Evolutionary conservation across 768 basidiomycete genomes (phyloP).

Genomic region (Mycena sanguinolenta): DNA sequence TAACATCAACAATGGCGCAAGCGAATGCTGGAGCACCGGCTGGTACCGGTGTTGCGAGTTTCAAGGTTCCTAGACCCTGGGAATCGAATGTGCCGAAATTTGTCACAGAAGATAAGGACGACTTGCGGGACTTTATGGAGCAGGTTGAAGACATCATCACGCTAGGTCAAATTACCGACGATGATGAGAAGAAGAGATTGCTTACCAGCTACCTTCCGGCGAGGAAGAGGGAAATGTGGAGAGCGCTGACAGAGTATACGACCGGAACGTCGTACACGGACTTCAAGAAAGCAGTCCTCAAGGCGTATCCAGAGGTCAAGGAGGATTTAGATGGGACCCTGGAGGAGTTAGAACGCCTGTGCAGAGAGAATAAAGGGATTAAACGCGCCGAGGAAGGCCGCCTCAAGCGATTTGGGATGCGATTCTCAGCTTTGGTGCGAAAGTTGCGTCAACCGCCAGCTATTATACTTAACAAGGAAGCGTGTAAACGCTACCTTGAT

Average conservation of each 20-base stretch:
- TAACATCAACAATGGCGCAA: not conserved
- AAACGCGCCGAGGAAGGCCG: constrained; percentile 10
- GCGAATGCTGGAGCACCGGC: not conserved
- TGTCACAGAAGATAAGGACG: constrained; percentile 10
- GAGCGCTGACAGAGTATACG: constrained; percentile 7
- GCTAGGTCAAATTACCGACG: constrained; percentile 10
- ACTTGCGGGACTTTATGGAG: constrained; percentile 26
- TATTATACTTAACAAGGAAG: constrained; percentile 26
- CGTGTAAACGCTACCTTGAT: constrained; percentile 11
- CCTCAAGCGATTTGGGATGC: constrained; percentile 17
- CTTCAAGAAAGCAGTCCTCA: constrained; percentile 16
- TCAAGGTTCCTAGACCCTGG: constrained; percentile 27
- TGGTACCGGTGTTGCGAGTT: constrained; percentile 21
- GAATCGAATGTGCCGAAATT: constrained; percentile 21
- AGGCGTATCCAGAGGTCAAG: constrained; percentile 20
- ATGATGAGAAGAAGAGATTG: constrained; percentile 24
- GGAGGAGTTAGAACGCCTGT: constrained; percentile 11
- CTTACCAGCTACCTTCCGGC: constrained; percentile 19
- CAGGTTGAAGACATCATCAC: constrained; percentile 28
- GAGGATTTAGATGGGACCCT: constrained; percentile 15
- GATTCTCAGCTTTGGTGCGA: constrained; percentile 5
- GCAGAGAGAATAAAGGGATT: constrained; percentile 1
- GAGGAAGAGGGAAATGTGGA: constrained; percentile 13
- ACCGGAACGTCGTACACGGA: not conserved
- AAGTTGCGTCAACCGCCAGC: constrained; percentile 11